A percentile compares a stretch with the other conserved stretches of the same genome.
Conservation (phyloP, 1,284 basidiomycete species). For the Leccinum subfulvum region DNA sequence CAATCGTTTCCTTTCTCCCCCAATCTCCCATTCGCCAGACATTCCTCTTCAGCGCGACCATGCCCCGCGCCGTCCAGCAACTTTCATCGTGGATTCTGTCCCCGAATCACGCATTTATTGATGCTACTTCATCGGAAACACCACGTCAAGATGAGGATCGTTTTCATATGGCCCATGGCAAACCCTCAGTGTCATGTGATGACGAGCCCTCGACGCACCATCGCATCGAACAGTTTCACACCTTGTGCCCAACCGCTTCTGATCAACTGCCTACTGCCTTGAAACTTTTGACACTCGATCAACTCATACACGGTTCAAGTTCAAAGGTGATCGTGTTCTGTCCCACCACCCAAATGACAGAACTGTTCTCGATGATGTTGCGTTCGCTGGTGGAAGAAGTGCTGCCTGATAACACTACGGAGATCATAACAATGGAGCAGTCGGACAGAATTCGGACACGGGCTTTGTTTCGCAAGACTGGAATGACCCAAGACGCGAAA, state of each 20-base stretch:
- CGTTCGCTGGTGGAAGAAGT: conserved; percentile 45
- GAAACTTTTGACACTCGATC: conserved; percentile 86
- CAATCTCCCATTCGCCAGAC: conserved; percentile 74
- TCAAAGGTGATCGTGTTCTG: conserved; percentile 90
- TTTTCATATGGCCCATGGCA: background rate
- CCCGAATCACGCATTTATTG: conserved; percentile 59
- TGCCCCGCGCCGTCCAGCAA: conserved; percentile 63
- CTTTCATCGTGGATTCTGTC: conserved; percentile 55
- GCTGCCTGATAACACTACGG: conserved; percentile 51
- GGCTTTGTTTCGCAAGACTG: conserved; percentile 46
- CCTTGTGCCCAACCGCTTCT: conserved; percentile 63
- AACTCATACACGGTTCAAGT: conserved; percentile 67
- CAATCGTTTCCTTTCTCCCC: conserved; percentile 73
- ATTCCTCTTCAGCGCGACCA: conserved; percentile 93
- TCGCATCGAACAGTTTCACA: conserved; percentile 85
- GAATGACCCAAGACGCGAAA: conserved; percentile 43
- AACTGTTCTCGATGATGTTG: conserved; percentile 70
- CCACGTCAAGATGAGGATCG: conserved; percentile 18
- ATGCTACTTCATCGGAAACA: conserved; percentile 49
- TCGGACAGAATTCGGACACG: conserved; percentile 20
- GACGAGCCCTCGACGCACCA: conserved; percentile 52
- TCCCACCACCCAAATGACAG: conserved; percentile 86
- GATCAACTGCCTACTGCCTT: conserved; percentile 82
- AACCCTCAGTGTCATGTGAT: background rate
- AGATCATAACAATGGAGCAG: conserved; percentile 75